These are phyloP conservation scores for Diplodia intermedia DNA, from an alignment of 2,329 filamentous ascomycete genomes.

Conservation along the genomic window DNA sequence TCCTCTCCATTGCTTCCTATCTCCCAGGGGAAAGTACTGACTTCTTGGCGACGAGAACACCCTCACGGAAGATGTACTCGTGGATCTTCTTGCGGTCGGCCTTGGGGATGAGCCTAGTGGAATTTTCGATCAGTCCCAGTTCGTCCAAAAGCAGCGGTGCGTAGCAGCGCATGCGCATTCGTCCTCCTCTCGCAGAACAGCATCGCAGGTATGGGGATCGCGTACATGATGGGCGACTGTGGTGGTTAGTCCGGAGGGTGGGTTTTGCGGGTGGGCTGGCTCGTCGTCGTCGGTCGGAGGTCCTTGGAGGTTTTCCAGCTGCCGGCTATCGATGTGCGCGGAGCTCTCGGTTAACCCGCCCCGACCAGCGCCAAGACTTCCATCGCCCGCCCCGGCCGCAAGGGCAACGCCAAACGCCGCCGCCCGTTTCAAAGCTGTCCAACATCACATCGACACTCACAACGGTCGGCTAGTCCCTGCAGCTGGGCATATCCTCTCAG, in stretches of 20 bases:
- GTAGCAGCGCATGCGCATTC: slow-evolving; percentile 27
- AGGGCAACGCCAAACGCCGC: neutral
- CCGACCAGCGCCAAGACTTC: slow-evolving; percentile 12
- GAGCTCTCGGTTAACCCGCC: slow-evolving; percentile 27
- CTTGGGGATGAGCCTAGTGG: slow-evolving; percentile 87
- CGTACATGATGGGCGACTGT: slow-evolving; percentile 33
- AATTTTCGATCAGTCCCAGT: slow-evolving; percentile 19
- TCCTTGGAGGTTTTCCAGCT: slow-evolving; percentile 24
- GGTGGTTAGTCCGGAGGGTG: slow-evolving; percentile 30
- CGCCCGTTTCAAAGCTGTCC: neutral
- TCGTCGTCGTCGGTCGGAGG: slow-evolving; percentile 33
- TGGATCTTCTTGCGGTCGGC: slow-evolving; percentile 99
- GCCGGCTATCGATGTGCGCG: slow-evolving; percentile 25
- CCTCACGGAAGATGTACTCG: slow-evolving; percentile 87
- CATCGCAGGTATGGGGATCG: neutral
- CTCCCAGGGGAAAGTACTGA: slow-evolving; percentile 17
- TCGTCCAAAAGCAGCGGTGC: slow-evolving; percentile 51
- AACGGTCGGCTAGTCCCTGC: neutral
- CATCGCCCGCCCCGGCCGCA: neutral
- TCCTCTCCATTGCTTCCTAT: neutral
- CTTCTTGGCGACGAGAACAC: slow-evolving; percentile 34
- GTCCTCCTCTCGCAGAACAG: neutral
- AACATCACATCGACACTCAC: slow-evolving; percentile 2
- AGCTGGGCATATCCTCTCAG: neutral
- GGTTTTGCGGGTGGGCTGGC: slow-evolving; percentile 22